These are phyloP conservation scores for Aspergillus sojae DNA, from an alignment of 2,329 filamentous ascomycete genomes.

Conservation along the genomic window DNA sequence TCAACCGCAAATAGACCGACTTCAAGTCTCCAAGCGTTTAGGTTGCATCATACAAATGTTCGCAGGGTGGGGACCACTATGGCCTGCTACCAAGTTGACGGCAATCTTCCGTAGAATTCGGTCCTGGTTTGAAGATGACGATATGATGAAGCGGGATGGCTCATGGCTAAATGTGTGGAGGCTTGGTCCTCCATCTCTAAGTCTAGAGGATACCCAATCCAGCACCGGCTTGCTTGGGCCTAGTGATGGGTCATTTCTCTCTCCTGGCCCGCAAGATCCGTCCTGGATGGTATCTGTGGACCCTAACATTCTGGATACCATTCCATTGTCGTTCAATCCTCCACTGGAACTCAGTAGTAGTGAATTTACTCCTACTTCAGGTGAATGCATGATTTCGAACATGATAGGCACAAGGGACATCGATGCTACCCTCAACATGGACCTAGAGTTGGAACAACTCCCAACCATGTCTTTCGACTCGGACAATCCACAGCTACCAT, in stretches of 20 bases:
- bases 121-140: not conserved
- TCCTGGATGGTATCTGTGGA: too few species aligned
- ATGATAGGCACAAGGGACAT: not conserved
- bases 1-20: not conserved
- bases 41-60: not conserved
- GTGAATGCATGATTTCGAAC: not conserved
- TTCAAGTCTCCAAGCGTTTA: not conserved
- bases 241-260: not conserved
- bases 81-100: conserved; percentile 5
- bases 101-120: not conserved
- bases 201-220: not conserved
- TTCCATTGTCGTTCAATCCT: not conserved
- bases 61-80: conserved; percentile 2
- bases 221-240: not conserved
- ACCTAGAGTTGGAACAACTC: not conserved
- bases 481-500: not conserved
- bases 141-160: not conserved
- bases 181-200: not conserved
- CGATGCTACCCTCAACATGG: not conserved
- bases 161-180: not conserved
- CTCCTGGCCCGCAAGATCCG: not conserved
- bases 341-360: not conserved
- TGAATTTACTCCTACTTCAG: not conserved
- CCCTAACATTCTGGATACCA: not conserved
- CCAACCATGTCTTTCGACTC: not conserved